A percentile compares a stretch with the other conserved stretches of the same genome.
phyloP scores from a whole-genome alignment of 371 early-diverging fungal species.

The Syncephalastrum contaminatum region DNA sequence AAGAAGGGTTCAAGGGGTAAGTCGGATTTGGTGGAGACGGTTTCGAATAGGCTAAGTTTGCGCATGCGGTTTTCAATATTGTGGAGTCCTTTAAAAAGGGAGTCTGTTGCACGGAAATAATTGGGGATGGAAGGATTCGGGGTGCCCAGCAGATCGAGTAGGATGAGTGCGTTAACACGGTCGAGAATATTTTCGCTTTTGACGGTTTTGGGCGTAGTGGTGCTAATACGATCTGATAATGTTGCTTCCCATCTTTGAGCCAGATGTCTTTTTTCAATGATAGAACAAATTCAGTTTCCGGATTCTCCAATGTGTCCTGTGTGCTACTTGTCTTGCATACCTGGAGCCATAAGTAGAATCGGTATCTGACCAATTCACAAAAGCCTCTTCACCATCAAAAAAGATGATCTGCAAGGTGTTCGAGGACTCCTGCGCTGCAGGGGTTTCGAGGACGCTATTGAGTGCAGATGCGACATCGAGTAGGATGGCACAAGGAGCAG shows the following conservation, averaged over 20 bases:
- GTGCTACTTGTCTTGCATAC: conserved; percentile 9
- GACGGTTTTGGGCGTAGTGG: conserved; percentile 13
- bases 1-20: conserved; percentile 20
- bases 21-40: conserved; percentile 8
- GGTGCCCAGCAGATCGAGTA: conserved; percentile 83
- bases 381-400: conserved; percentile 96
- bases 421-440: neutral
- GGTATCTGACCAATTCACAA: conserved; percentile 64
- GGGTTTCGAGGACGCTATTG: conserved; percentile 7
- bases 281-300: too few species aligned
- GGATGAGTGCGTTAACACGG: conserved; percentile 80
- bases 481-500: conserved; percentile 83
- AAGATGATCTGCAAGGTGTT: conserved; percentile 82
- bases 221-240: conserved; percentile 4
- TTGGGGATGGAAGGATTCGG: conserved; percentile 45
- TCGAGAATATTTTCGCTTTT: conserved; percentile 31
- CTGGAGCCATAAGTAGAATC: conserved; percentile 89
- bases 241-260: conserved; percentile 40
- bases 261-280: conserved; percentile 53
- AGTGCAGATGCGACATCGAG: conserved; percentile 71
- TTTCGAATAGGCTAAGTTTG: conserved; percentile 8
- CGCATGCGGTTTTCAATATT: conserved; percentile 37
- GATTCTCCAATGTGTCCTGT: too few species aligned
- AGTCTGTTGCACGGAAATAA: conserved; percentile 53
- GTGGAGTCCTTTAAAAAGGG: conserved; percentile 49